phyloP scores from a whole-genome alignment of 345 rosid species.

The Litchi chinensis region DNA sequence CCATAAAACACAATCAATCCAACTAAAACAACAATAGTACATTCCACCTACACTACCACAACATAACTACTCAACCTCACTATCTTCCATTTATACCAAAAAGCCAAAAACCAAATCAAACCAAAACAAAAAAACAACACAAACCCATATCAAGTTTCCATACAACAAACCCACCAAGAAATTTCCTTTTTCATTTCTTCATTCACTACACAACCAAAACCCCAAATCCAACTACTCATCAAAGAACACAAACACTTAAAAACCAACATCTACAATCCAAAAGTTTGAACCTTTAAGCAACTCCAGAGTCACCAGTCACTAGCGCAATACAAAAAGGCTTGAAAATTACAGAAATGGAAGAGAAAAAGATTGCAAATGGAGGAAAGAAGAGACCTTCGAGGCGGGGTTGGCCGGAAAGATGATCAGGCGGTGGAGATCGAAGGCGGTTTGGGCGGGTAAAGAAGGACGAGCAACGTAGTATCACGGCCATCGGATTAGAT shows the following conservation, averaged over 20 bases:
- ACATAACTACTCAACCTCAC: neutral
- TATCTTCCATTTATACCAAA: neutral
- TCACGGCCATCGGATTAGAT: constrained; percentile 39
- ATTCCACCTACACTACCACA: neutral
- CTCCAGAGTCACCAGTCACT: neutral
- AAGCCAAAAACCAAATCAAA: neutral
- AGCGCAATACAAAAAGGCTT: neutral
- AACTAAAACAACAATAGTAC: neutral
- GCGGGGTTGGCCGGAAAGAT: constrained; percentile 31
- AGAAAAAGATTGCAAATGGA: constrained; percentile 3
- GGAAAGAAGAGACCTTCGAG: constrained; percentile 39
- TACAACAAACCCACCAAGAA: neutral
- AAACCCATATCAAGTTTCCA: neutral
- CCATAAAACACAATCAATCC: neutral
- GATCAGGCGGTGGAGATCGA: constrained; percentile 34
- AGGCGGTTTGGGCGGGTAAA: constrained; percentile 32
- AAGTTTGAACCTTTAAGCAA: constrained; percentile 9
- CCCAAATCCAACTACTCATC: neutral
- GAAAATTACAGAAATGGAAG: constrained; percentile 15
- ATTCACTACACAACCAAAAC: neutral
- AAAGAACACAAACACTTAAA: neutral
- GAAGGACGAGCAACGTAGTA: constrained; percentile 57
- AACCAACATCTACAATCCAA: neutral
- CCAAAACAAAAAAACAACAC: neutral
- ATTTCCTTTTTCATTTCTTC: neutral